phyloP scores from a whole-genome alignment of 768 basidiomycete genomes.

The Hebeloma cylindrosporum region DNA sequence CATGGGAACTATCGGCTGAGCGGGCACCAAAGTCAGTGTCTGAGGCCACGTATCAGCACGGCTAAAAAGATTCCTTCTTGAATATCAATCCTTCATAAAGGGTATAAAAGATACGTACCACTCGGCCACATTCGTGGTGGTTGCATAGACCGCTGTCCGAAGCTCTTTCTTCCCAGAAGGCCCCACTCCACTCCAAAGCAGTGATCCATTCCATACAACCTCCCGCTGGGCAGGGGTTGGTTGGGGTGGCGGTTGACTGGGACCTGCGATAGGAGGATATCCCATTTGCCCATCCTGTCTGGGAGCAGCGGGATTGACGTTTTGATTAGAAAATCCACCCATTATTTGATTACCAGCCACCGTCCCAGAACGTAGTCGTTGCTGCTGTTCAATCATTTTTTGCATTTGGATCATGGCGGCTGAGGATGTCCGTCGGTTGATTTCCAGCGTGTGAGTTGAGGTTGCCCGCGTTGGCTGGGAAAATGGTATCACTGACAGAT shows the following conservation, averaged over 20 bases:
- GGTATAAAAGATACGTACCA: slow-evolving; percentile 30
- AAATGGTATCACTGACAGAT: slow-evolving; percentile 12
- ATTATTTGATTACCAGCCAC: neutral
- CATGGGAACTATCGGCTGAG: slow-evolving; percentile 39
- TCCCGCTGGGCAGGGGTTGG: slow-evolving; percentile 18
- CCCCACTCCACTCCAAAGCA: slow-evolving; percentile 45
- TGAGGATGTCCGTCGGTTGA: neutral
- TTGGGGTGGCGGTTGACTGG: slow-evolving; percentile 6
- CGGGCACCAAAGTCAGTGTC: slow-evolving; percentile 39
- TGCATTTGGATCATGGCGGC: slow-evolving; percentile 44
- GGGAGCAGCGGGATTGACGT: neutral
- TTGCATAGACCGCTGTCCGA: slow-evolving; percentile 39
- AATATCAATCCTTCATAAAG: neutral
- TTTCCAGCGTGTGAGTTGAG: neutral
- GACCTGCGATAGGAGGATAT: slow-evolving; percentile 9
- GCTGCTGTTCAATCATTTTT: slow-evolving; percentile 48
- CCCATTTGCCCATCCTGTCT: no score
- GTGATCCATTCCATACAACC: slow-evolving; percentile 47
- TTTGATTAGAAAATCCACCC: neutral
- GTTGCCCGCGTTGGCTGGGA: slow-evolving; percentile 5
- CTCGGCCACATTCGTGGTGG: slow-evolving; percentile 24
- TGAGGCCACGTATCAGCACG: slow-evolving; percentile 55
- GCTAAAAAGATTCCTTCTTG: no score
- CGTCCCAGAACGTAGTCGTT: slow-evolving; percentile 18
- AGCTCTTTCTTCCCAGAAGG: slow-evolving; percentile 42